These are phyloP conservation scores for Ceriops decandra DNA, from an alignment of 345 rosid species.

Conservation along the genomic window DNA sequence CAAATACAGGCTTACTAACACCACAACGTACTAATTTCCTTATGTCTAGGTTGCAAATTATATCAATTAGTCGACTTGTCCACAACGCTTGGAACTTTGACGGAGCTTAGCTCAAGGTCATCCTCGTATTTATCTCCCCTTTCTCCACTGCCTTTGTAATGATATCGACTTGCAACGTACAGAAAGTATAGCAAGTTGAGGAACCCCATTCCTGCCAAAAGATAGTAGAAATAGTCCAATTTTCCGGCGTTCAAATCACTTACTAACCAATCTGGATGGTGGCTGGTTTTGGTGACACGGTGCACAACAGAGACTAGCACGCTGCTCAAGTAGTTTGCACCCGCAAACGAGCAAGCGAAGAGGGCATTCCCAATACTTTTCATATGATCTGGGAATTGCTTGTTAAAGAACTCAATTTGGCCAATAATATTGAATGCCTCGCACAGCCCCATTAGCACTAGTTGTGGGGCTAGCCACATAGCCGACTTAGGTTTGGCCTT, in stretches of 20 bases:
- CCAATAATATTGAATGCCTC: conserved; percentile 33
- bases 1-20: too few species aligned
- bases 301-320: conserved; percentile 17
- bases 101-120: conserved; percentile 15
- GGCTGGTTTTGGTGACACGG: conserved; percentile 1
- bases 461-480: conserved; percentile 41
- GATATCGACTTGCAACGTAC: conserved; percentile 23
- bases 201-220: conserved; percentile 28
- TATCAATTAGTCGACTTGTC: background rate
- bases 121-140: background rate
- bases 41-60: background rate
- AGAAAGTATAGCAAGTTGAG: conserved; percentile 29
- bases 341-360: conserved; percentile 17
- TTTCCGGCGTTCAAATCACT: conserved; percentile 33
- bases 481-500: conserved; percentile 24
- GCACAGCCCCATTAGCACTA: conserved; percentile 27
- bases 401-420: conserved; percentile 39
- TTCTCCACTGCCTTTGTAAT: conserved; percentile 14
- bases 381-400: conserved; percentile 43
- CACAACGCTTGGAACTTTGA: background rate
- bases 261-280: conserved; percentile 25
- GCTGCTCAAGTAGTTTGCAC: conserved; percentile 21
- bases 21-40: too few species aligned
- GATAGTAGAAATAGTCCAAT: conserved; percentile 35
- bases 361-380: conserved; percentile 35